Conservation (phyloP, 371 early-diverging fungal genomes). For the Mortierella sp. region DNA sequence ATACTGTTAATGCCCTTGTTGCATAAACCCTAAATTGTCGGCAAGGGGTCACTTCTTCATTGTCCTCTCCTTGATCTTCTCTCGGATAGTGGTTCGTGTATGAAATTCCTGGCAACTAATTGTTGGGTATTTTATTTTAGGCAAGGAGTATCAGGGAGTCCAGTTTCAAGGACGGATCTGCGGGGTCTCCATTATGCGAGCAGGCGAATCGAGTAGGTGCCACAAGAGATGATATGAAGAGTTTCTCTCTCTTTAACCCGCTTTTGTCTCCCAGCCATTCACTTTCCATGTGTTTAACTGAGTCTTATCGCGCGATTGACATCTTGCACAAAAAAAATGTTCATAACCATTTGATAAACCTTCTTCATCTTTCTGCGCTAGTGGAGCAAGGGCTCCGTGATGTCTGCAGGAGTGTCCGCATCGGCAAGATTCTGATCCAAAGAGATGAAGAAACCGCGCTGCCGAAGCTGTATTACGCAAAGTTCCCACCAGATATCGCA, state of each 20-base stretch:
- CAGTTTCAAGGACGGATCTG: constrained; percentile 89
- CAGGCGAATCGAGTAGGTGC: constrained; percentile 83
- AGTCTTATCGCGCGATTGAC: too few species aligned
- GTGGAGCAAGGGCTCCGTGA: constrained; percentile 90
- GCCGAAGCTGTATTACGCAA: constrained; percentile 92
- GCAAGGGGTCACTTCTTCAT: too few species aligned
- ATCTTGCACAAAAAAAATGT: too few species aligned
- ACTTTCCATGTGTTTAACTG: neutral
- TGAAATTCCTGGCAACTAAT: too few species aligned
- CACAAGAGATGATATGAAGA: too few species aligned
- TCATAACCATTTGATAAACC: too few species aligned
- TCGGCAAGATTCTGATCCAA: constrained; percentile 94
- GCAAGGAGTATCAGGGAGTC: constrained; percentile 73
- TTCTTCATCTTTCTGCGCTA: neutral
- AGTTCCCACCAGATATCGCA: constrained; percentile 88
- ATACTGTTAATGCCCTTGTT: too few species aligned
- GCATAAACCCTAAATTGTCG: too few species aligned
- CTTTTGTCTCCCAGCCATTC: too few species aligned
- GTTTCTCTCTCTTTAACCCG: too few species aligned
- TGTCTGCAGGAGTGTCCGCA: constrained; percentile 88
- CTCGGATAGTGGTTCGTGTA: neutral
- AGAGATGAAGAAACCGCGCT: constrained; percentile 91
- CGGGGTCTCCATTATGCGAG: constrained; percentile 94
- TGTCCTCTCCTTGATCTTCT: neutral
- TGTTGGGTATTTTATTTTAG: too few species aligned